phyloP scores from a whole-genome alignment of 2,329 filamentous ascomycete species.

The Rhynchosporium graminicola region DNA sequence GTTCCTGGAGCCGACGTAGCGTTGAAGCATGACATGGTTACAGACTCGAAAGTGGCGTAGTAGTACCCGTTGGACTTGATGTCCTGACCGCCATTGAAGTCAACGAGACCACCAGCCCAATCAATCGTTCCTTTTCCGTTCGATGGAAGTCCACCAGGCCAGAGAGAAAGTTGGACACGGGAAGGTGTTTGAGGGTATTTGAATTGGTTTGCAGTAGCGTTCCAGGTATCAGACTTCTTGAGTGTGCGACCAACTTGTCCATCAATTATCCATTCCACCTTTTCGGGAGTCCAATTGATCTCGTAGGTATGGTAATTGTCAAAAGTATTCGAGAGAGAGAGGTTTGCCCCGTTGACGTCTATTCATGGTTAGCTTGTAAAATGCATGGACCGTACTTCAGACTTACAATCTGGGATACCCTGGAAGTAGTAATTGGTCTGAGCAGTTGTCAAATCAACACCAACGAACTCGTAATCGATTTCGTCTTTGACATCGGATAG shows the following conservation, averaged over 20 bases:
- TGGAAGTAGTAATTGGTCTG: constrained; percentile 99
- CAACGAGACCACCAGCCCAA: constrained; percentile 88
- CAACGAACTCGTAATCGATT: constrained; percentile 96
- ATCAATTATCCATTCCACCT: constrained; percentile 84
- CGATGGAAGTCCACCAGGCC: constrained; percentile 81
- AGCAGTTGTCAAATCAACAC: constrained; percentile 71
- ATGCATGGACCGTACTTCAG: constrained; percentile 22
- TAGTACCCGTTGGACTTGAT: constrained; percentile 87
- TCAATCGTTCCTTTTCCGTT: constrained; percentile 83
- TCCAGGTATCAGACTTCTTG: constrained; percentile 80
- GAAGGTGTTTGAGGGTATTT: constrained; percentile 89
- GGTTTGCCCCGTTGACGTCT: constrained; percentile 78
- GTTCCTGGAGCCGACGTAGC: constrained; percentile 61
- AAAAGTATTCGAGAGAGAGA: constrained; percentile 70
- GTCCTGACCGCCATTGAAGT: constrained; percentile 75
- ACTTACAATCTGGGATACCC: constrained; percentile 85
- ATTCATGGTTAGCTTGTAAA: constrained; percentile 28
- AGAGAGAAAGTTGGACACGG: constrained; percentile 90
- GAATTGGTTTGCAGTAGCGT: constrained; percentile 77
- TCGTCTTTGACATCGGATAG: constrained; percentile 96
- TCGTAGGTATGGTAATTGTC: constrained; percentile 84
- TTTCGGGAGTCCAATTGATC: constrained; percentile 87
- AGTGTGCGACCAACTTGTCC: constrained; percentile 74
- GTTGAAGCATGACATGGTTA: constrained; percentile 86
- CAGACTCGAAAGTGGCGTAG: constrained; percentile 75